Percentiles rank a stretch among this genome's conserved stretches.
Evolutionary conservation across 768 basidiomycete genomes (phyloP).

Genomic region (Boletus rubropictus): DNA sequence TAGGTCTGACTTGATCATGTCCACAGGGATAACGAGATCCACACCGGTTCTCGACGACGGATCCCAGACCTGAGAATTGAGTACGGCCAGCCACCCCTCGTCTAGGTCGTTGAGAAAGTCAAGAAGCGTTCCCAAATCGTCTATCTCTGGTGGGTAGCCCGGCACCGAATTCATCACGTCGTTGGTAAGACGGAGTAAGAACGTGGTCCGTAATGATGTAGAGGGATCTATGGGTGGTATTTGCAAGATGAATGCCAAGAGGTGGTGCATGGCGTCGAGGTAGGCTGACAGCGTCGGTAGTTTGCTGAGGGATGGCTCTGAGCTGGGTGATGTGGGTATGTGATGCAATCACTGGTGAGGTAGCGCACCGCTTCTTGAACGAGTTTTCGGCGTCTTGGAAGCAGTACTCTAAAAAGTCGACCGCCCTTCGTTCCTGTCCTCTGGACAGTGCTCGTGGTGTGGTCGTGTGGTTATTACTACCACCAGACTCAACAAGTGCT

Average conservation of each 20-base stretch:
- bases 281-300: constrained; percentile 57
- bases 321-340: constrained; percentile 11
- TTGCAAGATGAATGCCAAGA: constrained; percentile 61
- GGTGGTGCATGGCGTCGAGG: constrained; percentile 48
- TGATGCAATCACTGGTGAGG: background rate
- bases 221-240: constrained; percentile 74
- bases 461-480: background rate
- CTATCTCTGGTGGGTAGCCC: constrained; percentile 49
- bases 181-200: constrained; percentile 67
- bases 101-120: constrained; percentile 72
- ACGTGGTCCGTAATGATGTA: constrained; percentile 56
- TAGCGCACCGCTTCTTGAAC: constrained; percentile 70
- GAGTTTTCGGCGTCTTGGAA: constrained; percentile 63
- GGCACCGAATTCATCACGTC: constrained; percentile 56
- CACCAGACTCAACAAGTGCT: background rate
- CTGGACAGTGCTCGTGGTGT: constrained; percentile 36
- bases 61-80: constrained; percentile 65
- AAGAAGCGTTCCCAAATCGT: constrained; percentile 47
- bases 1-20: constrained; percentile 23
- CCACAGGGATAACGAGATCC: constrained; percentile 40
- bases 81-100: constrained; percentile 63
- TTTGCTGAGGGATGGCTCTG: constrained; percentile 37
- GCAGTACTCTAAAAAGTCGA: constrained; percentile 58
- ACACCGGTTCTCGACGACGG: constrained; percentile 36
- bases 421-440: constrained; percentile 57